Conservation (phyloP, 352 stramenopile genomes). For the Phytophthora tubulina region DNA sequence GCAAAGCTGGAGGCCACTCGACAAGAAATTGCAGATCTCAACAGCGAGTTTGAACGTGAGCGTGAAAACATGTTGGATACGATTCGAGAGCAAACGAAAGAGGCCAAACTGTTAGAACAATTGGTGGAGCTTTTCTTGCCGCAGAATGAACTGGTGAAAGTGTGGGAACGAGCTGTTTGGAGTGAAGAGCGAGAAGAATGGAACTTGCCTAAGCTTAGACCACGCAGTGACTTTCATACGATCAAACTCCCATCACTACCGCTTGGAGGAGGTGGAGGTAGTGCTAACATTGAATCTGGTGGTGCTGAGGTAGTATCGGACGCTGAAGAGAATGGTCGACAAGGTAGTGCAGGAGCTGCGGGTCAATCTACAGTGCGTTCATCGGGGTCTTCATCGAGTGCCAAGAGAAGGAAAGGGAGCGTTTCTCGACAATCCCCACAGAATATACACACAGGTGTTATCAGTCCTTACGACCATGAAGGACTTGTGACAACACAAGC, state of each 20-base stretch:
- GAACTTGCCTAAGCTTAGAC: slow-evolving; percentile 78
- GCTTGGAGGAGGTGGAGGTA: slow-evolving; percentile 30
- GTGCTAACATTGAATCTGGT: slow-evolving; percentile 48
- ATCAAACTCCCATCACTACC: slow-evolving; percentile 73
- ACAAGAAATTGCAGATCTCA: slow-evolving; percentile 87
- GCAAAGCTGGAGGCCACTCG: slow-evolving; percentile 78
- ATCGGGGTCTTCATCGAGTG: slow-evolving; percentile 44
- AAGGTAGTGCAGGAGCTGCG: slow-evolving; percentile 37
- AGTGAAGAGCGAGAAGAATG: slow-evolving; percentile 85
- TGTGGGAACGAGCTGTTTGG: slow-evolving; percentile 90
- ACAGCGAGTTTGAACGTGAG: slow-evolving; percentile 88
- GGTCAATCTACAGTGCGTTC: slow-evolving; percentile 42
- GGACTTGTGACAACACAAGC: background rate
- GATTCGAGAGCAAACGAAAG: slow-evolving; percentile 91
- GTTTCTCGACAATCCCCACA: slow-evolving; percentile 25
- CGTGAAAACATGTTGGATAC: slow-evolving; percentile 87
- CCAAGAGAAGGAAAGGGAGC: slow-evolving; percentile 43
- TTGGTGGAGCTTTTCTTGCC: slow-evolving; percentile 88
- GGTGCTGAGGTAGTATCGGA: slow-evolving; percentile 70
- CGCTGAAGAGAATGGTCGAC: slow-evolving; percentile 50
- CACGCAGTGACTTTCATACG: slow-evolving; percentile 83
- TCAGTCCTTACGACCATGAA: slow-evolving; percentile 24
- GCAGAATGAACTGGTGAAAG: slow-evolving; percentile 88
- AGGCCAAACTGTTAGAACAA: slow-evolving; percentile 89
- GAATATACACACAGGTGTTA: background rate